Percentiles rank a stretch among this genome's conserved stretches.
phyloP scores from a whole-genome alignment of 768 basidiomycete species.

The Serendipita indica region DNA sequence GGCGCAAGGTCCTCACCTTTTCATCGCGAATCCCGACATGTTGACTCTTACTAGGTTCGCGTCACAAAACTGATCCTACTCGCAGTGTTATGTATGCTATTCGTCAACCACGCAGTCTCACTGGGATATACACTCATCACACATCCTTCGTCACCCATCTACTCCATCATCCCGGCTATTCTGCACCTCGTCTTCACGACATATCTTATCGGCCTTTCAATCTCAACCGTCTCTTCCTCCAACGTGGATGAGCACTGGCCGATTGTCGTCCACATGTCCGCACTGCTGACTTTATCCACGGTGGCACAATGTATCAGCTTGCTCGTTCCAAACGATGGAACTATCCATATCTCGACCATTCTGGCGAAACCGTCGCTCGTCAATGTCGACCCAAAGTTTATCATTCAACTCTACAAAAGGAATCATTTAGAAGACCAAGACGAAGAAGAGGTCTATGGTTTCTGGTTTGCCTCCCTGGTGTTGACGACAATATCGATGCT shows the following conservation, averaged over 20 bases:
- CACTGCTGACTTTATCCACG: neutral
- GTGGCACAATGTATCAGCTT: constrained; percentile 1
- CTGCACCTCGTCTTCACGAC: neutral
- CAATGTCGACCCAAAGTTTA: neutral
- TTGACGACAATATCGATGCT: constrained; percentile 34
- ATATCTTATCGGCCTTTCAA: neutral
- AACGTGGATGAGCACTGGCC: constrained; percentile 3
- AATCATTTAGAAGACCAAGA: neutral
- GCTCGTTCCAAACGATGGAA: neutral
- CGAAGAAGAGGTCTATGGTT: constrained; percentile 11
- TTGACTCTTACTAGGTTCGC: neutral
- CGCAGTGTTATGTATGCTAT: neutral
- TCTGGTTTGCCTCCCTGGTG: constrained; percentile 41
- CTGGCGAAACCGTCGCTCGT: neutral
- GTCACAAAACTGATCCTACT: neutral
- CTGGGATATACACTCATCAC: constrained; percentile 3
- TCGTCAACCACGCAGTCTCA: constrained; percentile 3
- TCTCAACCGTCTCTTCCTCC: neutral
- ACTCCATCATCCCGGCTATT: neutral
- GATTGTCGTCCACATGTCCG: neutral
- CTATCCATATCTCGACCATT: neutral
- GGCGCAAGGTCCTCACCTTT: constrained; percentile 30
- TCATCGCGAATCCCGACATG: neutral
- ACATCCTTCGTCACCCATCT: neutral
- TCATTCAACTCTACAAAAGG: neutral